A percentile compares a stretch with the other conserved stretches of the same genome.
phyloP scores from a whole-genome alignment of 306 rosid species.

The Luffa acutangula region DNA sequence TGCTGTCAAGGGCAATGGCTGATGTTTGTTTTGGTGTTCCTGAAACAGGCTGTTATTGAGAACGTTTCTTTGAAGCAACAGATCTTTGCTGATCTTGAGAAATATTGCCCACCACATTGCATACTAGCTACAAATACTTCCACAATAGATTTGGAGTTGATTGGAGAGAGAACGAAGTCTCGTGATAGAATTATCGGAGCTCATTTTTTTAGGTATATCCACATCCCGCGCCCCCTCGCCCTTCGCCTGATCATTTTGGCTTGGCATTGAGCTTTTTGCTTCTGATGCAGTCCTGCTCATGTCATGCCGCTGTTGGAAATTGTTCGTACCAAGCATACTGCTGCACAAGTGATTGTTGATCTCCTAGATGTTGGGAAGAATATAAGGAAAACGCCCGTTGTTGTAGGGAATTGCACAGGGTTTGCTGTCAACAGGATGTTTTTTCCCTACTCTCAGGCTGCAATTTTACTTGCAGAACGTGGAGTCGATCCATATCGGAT shows the following conservation, averaged over 20 bases:
- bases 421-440: constrained; percentile 93
- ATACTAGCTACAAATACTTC: constrained; percentile 94
- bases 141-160: constrained; percentile 88
- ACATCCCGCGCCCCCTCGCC: neutral
- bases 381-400: constrained; percentile 85
- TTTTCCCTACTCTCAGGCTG: constrained; percentile 89
- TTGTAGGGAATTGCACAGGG: constrained; percentile 96
- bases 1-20: neutral
- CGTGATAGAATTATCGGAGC: constrained; percentile 83
- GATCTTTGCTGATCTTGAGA: constrained; percentile 85
- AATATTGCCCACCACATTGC: constrained; percentile 79
- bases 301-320: constrained; percentile 95
- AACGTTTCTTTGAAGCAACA: constrained; percentile 85
- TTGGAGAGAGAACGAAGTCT: constrained; percentile 75
- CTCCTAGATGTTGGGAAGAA: constrained; percentile 71
- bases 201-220: constrained; percentile 82
- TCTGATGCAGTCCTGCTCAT: constrained; percentile 81
- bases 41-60: constrained; percentile 85
- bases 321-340: constrained; percentile 68
- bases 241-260: neutral
- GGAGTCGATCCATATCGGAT: constrained; percentile 80
- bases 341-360: constrained; percentile 81
- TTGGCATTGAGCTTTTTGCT: constrained; percentile 13
- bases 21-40: constrained; percentile 2
- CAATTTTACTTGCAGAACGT: constrained; percentile 61